These are phyloP conservation scores for Micractinium conductrix DNA, from an alignment of 139 green algal genomes.

Conservation along the genomic window DNA sequence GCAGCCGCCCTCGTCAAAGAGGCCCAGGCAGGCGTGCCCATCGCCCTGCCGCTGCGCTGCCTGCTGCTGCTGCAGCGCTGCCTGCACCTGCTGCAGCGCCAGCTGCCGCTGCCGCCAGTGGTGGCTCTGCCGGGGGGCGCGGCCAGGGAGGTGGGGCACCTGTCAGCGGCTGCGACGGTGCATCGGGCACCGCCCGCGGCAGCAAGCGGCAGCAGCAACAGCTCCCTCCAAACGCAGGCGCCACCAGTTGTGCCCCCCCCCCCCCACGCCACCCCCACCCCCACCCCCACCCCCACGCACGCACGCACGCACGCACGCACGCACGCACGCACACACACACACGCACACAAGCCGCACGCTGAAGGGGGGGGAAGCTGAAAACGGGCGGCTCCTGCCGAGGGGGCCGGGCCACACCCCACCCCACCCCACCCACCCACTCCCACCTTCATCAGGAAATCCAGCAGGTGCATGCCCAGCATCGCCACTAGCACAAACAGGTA, in stretches of 20 bases:
- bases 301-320: no score
- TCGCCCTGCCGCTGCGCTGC: not conserved
- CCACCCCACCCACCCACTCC: not conserved
- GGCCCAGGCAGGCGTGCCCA: not conserved
- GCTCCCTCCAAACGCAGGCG: not conserved
- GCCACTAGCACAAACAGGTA: slow-evolving; percentile 37
- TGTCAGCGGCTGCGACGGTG: no score
- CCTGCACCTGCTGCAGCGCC: not conserved
- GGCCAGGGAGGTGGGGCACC: not conserved
- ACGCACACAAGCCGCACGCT: no score
- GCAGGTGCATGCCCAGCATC: slow-evolving; percentile 40
- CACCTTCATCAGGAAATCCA: slow-evolving; percentile 33
- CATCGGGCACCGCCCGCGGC: no score
- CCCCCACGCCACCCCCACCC: not conserved
- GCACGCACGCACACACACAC: not conserved
- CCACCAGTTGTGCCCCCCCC: not conserved
- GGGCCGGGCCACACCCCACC: no score
- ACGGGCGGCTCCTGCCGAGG: no score
- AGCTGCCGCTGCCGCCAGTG: not conserved
- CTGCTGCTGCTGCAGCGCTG: not conserved
- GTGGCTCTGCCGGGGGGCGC: not conserved
- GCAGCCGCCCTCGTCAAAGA: not conserved
- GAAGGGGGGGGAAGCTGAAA: no score
- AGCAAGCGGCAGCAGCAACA: not conserved
- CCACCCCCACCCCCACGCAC: not conserved